Evolutionary conservation across 352 stramenopile genomes (phyloP).

Genomic region (Globisporangium sylvaticum): DNA sequence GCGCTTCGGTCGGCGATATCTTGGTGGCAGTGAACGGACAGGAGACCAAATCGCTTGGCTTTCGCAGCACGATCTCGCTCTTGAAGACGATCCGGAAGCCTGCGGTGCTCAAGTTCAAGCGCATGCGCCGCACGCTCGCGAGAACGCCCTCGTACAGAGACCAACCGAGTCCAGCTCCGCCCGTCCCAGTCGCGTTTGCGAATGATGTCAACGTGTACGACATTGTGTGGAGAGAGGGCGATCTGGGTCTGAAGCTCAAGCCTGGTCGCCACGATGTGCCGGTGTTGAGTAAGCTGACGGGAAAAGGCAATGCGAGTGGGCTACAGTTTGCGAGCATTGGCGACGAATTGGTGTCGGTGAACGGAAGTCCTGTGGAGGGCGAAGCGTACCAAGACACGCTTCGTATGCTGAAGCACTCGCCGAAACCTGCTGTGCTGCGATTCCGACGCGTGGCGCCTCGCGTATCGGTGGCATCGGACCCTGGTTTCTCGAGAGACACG

Average conservation of each 20-base stretch:
- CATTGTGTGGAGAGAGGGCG: conserved; percentile 85
- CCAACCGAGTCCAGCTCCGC: conserved; percentile 21
- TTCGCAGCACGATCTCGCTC: conserved; percentile 81
- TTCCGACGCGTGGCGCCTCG: conserved; percentile 70
- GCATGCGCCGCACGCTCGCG: conserved; percentile 74
- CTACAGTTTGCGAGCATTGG: conserved; percentile 80
- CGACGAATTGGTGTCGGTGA: conserved; percentile 83
- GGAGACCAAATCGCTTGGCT: conserved; percentile 81
- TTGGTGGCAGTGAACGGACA: conserved; percentile 82
- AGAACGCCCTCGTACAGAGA: conserved; percentile 48
- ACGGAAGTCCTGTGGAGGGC: conserved; percentile 74
- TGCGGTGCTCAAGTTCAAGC: conserved; percentile 86
- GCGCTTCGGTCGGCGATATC: conserved; percentile 72
- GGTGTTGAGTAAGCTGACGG: conserved; percentile 80
- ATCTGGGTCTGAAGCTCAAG: conserved; percentile 85
- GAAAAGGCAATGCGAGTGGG: conserved; percentile 76
- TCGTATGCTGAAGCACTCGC: conserved; percentile 84
- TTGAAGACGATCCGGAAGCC: conserved; percentile 85
- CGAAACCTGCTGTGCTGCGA: conserved; percentile 75
- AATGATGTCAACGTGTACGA: conserved; percentile 69
- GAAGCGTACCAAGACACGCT: conserved; percentile 81
- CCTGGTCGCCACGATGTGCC: conserved; percentile 69
- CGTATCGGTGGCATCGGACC: conserved; percentile 59
- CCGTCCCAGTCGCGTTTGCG: conserved; percentile 23
- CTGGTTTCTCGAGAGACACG: conserved; percentile 42